phyloP scores from a whole-genome alignment of 257 asterid genomes.

The Solanum dulcamara region DNA sequence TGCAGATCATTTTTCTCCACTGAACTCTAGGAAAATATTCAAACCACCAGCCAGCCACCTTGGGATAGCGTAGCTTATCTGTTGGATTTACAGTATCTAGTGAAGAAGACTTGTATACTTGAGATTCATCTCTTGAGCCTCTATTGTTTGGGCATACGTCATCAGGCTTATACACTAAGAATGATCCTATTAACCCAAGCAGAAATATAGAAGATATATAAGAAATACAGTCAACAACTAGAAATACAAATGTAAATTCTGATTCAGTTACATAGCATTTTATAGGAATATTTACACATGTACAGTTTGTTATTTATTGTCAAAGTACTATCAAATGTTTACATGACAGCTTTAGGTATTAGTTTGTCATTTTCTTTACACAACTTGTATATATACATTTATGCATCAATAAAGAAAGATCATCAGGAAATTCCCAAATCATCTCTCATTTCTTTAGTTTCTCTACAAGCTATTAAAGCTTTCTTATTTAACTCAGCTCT shows the following conservation, averaged over 20 bases:
- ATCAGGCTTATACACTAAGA: rapidly evolving
- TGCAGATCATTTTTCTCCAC: too few relatives aligned
- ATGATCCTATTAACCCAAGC: not conserved
- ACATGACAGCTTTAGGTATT: not conserved
- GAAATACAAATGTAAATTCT: too few relatives aligned
- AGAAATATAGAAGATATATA: too few relatives aligned
- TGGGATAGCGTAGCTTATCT: too few relatives aligned
- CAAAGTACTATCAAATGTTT: not conserved
- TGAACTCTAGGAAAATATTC: too few relatives aligned
- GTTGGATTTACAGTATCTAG: not conserved
- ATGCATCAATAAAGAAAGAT: not conserved
- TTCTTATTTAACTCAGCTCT: too few relatives aligned
- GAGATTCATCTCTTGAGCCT: not conserved
- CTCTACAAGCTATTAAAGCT: too few relatives aligned
- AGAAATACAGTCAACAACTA: too few relatives aligned
- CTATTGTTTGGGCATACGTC: not conserved
- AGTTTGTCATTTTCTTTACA: too few relatives aligned
- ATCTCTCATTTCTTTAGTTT: not conserved
- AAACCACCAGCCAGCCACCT: too few relatives aligned
- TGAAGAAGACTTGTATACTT: not conserved
- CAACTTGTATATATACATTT: not conserved
- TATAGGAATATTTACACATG: not conserved
- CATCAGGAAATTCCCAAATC: not conserved
- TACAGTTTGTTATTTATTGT: too few relatives aligned
- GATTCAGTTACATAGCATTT: not conserved